These are phyloP conservation scores for Scytalidium sp. DNA, from an alignment of 2,329 filamentous ascomycete species.

Conservation along the genomic window DNA sequence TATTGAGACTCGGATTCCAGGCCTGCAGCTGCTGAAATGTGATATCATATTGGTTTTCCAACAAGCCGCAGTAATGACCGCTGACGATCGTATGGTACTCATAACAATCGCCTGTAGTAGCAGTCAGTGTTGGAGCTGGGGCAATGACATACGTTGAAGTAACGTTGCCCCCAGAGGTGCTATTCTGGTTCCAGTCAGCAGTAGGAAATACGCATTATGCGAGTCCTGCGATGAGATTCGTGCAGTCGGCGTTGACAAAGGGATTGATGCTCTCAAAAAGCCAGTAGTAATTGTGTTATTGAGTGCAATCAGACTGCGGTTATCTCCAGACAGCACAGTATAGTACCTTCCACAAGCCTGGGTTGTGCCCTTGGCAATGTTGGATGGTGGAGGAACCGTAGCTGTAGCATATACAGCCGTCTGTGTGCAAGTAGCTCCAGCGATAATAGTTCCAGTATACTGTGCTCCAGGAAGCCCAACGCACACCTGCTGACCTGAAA, in stretches of 20 bases:
- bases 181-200: conserved; percentile 4
- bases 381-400: conserved; percentile 8
- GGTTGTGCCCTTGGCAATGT: conserved; percentile 11
- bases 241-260: conserved; percentile 23
- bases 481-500: conserved; percentile 11
- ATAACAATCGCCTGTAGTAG: conserved; percentile 1
- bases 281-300: conserved; percentile 8
- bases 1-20: conserved; percentile 30
- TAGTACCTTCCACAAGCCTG: conserved; percentile 16
- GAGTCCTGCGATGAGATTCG: conserved; percentile 27
- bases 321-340: conserved; percentile 12
- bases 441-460: conserved; percentile 9
- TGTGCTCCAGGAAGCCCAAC: conserved; percentile 7
- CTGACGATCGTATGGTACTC: neutral
- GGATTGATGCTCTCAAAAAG: conserved; percentile 21
- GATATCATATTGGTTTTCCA: conserved; percentile 13
- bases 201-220: conserved; percentile 16
- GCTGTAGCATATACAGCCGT: conserved; percentile 16
- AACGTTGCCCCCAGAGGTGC: neutral
- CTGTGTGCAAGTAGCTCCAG: conserved; percentile 12
- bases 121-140: conserved; percentile 1
- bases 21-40: conserved; percentile 17
- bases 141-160: neutral
- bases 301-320: conserved; percentile 12
- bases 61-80: too few species aligned